phyloP scores from a whole-genome alignment of 257 asterid genomes.

The Voacanga thouarsii region DNA sequence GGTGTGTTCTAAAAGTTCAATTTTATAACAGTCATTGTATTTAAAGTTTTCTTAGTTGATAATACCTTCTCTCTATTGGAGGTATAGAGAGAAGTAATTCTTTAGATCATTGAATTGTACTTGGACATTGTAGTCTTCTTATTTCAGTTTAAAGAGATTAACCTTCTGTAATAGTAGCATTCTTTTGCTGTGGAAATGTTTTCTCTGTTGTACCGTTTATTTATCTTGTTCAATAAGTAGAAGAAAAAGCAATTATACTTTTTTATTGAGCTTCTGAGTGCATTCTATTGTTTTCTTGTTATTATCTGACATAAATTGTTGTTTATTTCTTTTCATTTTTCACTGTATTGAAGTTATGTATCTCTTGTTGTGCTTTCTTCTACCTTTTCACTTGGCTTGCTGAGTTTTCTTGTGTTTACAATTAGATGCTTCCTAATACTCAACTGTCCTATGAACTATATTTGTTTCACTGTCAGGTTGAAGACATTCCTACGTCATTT shows the following conservation, averaged over 20 bases:
- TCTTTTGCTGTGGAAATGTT: too few relatives aligned
- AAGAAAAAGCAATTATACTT: too few relatives aligned
- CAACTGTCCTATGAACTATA: background rate
- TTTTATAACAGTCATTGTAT: background rate
- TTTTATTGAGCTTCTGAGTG: background rate
- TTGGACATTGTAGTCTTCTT: background rate
- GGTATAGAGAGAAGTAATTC: background rate
- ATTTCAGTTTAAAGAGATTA: background rate
- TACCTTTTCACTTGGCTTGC: background rate
- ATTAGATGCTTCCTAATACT: background rate
- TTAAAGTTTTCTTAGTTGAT: background rate
- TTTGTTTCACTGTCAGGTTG: conserved; percentile 34
- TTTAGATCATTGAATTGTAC: background rate
- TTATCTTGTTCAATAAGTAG: too few relatives aligned
- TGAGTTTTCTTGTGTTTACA: background rate
- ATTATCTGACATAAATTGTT: too few relatives aligned
- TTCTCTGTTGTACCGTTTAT: too few relatives aligned
- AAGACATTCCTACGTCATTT: conserved; percentile 43
- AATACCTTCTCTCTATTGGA: background rate
- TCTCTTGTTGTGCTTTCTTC: background rate
- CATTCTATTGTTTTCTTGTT: background rate
- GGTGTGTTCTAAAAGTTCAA: background rate
- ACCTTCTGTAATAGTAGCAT: too few relatives aligned
- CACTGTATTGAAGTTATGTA: too few relatives aligned
- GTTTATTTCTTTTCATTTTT: background rate